A percentile compares a stretch with the other conserved stretches of the same genome.
phyloP scores from a whole-genome alignment of 2,329 filamentous ascomycete genomes.

The Epichloe aotearoae region DNA sequence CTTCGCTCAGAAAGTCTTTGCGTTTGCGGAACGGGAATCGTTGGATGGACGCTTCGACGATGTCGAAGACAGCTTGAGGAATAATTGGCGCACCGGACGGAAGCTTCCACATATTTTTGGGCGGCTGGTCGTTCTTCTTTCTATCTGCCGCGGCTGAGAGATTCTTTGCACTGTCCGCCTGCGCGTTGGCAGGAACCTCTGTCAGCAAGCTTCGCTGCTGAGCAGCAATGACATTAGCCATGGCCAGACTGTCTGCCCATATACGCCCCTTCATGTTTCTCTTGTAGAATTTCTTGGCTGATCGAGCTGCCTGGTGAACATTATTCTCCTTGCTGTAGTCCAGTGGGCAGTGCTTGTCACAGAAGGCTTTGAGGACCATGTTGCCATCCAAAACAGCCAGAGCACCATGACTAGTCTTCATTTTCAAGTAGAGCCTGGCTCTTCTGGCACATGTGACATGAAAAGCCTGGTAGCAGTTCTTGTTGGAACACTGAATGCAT shows the following conservation, averaged over 20 bases:
- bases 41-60: constrained; percentile 69
- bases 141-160: constrained; percentile 63
- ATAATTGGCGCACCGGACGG: constrained; percentile 93
- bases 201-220: constrained; percentile 49
- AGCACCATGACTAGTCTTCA: constrained; percentile 82
- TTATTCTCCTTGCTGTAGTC: constrained; percentile 83
- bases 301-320: constrained; percentile 64
- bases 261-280: constrained; percentile 76
- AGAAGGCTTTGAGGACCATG: constrained; percentile 83
- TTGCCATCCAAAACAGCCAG: constrained; percentile 65
- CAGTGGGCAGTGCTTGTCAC: constrained; percentile 82
- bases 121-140: constrained; percentile 46
- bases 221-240: constrained; percentile 69
- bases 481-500: constrained; percentile 96
- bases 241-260: constrained; percentile 83
- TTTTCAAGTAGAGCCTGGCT: constrained; percentile 79
- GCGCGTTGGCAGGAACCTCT: constrained; percentile 67
- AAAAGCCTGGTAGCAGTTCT: constrained; percentile 92
- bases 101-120: constrained; percentile 59
- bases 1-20: constrained; percentile 85
- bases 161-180: constrained; percentile 72
- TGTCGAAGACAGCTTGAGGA: constrained; percentile 73
- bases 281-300: constrained; percentile 82
- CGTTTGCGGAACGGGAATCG: constrained; percentile 71
- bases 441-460: constrained; percentile 91